Percentiles rank a stretch among this genome's conserved stretches.
phyloP scores from a whole-genome alignment of 768 basidiomycete genomes.

The Mycena rosella region DNA sequence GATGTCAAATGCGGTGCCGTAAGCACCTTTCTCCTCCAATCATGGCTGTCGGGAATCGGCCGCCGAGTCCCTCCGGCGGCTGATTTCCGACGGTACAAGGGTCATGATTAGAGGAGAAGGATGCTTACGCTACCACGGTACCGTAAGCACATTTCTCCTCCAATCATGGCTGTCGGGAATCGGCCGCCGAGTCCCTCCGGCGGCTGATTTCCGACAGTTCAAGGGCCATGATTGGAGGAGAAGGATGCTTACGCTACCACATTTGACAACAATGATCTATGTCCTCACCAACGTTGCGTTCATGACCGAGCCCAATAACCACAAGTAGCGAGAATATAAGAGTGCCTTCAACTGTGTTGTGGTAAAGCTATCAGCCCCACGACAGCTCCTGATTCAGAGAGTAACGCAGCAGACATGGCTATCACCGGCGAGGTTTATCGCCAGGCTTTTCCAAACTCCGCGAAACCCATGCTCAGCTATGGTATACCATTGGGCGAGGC shows the following conservation, averaged over 20 bases:
- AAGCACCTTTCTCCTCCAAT: too few relatives aligned
- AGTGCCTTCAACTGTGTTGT: constrained; percentile 7
- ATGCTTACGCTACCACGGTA: too few relatives aligned
- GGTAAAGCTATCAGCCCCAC: constrained; percentile 7
- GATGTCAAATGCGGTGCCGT: too few relatives aligned
- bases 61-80: too few relatives aligned
- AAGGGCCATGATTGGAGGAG: constrained; percentile 6
- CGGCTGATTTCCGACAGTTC: too few relatives aligned
- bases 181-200: too few relatives aligned
- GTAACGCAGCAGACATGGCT: constrained; percentile 2
- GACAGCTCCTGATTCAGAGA: constrained; percentile 8
- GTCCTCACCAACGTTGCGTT: constrained; percentile 1
- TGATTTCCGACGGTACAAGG: too few relatives aligned
- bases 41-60: too few relatives aligned
- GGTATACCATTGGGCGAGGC: constrained; percentile 4
- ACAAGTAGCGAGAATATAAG: constrained; percentile 2
- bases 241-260: constrained; percentile 1
- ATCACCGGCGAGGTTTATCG: background rate
- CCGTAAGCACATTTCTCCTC: too few relatives aligned
- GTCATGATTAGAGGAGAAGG: too few relatives aligned
- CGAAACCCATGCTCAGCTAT: constrained; percentile 10
- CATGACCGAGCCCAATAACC: constrained; percentile 10
- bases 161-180: too few relatives aligned
- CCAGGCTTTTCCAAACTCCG: constrained; percentile 3
- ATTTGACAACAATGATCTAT: constrained; percentile 12